These are phyloP conservation scores for Dictyostelium brefeldianum DNA, from an alignment of 78 protist species.

Conservation along the genomic window DNA sequence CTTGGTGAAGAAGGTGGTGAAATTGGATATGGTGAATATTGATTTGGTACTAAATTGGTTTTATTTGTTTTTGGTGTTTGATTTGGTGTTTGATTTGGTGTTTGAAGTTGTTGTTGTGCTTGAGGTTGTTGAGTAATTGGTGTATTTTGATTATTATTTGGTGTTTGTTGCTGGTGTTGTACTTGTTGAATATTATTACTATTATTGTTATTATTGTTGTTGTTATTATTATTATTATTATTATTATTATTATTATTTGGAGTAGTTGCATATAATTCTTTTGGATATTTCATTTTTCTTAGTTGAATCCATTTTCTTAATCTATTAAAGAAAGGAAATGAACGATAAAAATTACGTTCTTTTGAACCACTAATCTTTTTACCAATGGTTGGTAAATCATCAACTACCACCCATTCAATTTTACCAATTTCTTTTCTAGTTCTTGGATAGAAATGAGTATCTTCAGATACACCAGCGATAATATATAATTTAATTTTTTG, in stretches of 20 bases:
- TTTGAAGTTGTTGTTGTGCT: constrained; percentile 10
- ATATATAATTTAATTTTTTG: constrained; percentile 83
- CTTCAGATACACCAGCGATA: constrained; percentile 83
- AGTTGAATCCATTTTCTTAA: constrained; percentile 61
- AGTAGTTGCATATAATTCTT: constrained; percentile 47
- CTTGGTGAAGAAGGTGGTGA: constrained; percentile 75
- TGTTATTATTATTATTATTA: constrained; percentile 21
- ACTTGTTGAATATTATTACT: constrained; percentile 19
- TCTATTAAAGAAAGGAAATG: constrained; percentile 68
- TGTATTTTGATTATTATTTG: not conserved
- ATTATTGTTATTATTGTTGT: not conserved
- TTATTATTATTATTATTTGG: constrained; percentile 9
- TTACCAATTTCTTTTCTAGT: constrained; percentile 92
- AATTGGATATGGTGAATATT: constrained; percentile 66
- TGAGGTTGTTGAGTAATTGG: not conserved
- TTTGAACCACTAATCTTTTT: constrained; percentile 17
- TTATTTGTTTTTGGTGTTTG: constrained; percentile 5
- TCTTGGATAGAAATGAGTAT: constrained; percentile 79
- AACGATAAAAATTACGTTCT: constrained; percentile 66
- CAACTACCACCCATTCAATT: constrained; percentile 69
- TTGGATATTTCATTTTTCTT: constrained; percentile 46
- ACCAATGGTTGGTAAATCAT: constrained; percentile 57
- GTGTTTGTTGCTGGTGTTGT: not conserved
- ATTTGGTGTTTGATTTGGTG: not conserved
- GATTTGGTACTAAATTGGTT: not conserved